Percentiles rank a stretch among this genome's conserved stretches.
These are phyloP conservation scores for Colletotrichum australisinense DNA, from an alignment of 2,329 filamentous ascomycete genomes.

Conservation along the genomic window DNA sequence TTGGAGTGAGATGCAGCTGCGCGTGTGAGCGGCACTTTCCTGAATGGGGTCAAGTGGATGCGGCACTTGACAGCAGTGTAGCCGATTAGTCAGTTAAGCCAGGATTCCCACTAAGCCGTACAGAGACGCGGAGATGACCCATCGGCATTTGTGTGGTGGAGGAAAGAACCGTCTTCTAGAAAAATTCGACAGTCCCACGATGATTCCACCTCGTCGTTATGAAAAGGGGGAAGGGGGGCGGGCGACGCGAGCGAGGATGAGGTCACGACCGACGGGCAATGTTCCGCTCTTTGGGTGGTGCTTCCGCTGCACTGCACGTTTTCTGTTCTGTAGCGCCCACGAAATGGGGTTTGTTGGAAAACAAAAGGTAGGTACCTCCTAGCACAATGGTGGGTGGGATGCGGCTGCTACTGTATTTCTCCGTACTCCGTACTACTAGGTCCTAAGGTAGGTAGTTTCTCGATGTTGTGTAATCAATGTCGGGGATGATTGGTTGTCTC, in stretches of 20 bases:
- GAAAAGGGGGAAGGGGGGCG: too few species aligned
- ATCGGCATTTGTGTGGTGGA: neutral
- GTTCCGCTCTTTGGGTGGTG: neutral
- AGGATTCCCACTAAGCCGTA: neutral
- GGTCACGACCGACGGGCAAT: neutral
- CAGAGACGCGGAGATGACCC: neutral
- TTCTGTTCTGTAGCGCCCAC: neutral
- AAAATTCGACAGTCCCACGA: conserved; percentile 13
- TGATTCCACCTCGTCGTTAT: conserved; percentile 19
- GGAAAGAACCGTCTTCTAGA: conserved; percentile 22
- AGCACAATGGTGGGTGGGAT: neutral
- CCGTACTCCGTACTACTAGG: too few species aligned
- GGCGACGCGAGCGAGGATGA: neutral
- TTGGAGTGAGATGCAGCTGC: neutral
- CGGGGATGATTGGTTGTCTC: neutral
- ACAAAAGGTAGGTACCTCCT: neutral
- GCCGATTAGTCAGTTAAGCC: conserved; percentile 23
- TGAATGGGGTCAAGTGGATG: conserved; percentile 2
- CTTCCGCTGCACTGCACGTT: neutral
- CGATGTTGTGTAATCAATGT: neutral
- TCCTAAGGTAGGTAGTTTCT: neutral
- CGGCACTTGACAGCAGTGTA: conserved; percentile 26
- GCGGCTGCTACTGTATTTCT: neutral
- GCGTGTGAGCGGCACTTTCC: neutral
- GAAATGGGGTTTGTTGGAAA: neutral